These are phyloP conservation scores for Pseudogymnoascus sp. DNA, from an alignment of 2,329 filamentous ascomycete genomes.

Conservation along the genomic window DNA sequence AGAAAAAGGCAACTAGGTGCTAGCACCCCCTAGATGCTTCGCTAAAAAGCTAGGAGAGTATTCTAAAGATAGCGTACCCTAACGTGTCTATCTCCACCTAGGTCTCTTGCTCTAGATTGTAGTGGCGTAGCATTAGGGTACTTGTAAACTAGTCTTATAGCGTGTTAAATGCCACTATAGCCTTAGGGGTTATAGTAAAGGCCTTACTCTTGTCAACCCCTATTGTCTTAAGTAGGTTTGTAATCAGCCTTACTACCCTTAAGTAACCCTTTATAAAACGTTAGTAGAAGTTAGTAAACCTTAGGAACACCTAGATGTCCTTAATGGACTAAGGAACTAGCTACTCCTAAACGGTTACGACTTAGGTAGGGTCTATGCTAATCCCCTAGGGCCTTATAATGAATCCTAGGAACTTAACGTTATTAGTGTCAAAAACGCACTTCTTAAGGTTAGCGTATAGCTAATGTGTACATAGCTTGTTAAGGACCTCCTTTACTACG, in stretches of 20 bases:
- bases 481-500: not conserved
- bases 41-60: not conserved
- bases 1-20: not conserved
- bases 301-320: constrained; percentile 21
- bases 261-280: constrained; percentile 27
- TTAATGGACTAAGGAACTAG: constrained; percentile 3
- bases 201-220: no score
- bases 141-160: not conserved
- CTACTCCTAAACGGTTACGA: constrained; percentile 16
- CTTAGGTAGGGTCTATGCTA: constrained; percentile 14
- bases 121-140: not conserved
- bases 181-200: no score
- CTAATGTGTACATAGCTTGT: not conserved
- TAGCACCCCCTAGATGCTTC: not conserved
- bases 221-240: not conserved
- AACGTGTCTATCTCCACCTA: not conserved
- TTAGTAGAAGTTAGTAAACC: no score
- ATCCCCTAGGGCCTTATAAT: constrained; percentile 12
- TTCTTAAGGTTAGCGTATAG: constrained; percentile 5
- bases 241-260: constrained; percentile 7
- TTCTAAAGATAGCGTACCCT: not conserved
- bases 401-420: constrained; percentile 15
- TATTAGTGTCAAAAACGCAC: constrained; percentile 13
- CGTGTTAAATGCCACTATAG: no score
- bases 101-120: not conserved